phyloP scores from a whole-genome alignment of 1,284 basidiomycete genomes.

The Cryptococcus sp. region DNA sequence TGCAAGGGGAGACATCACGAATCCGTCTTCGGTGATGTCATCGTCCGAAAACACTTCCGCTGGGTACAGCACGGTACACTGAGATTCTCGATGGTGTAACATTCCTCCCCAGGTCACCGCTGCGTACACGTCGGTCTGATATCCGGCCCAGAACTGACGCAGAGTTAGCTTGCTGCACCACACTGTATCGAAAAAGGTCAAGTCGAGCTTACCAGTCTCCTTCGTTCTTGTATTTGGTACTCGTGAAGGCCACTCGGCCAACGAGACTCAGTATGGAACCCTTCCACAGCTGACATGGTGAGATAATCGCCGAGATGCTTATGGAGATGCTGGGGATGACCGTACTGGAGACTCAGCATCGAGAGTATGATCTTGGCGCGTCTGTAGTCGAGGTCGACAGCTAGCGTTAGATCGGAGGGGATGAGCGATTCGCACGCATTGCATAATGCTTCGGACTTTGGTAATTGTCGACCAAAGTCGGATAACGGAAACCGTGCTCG shows the following conservation, averaged over 20 bases:
- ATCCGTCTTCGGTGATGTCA: constrained; percentile 36
- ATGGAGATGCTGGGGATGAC: constrained; percentile 25
- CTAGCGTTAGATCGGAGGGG: constrained; percentile 24
- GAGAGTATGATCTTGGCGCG: constrained; percentile 31
- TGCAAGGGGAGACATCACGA: constrained; percentile 4
- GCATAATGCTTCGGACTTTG: constrained; percentile 28
- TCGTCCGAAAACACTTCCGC: constrained; percentile 40
- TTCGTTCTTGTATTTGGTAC: constrained; percentile 44
- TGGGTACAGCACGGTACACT: constrained; percentile 47
- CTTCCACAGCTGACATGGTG: constrained; percentile 40
- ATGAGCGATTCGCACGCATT: constrained; percentile 23
- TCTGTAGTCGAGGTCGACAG: constrained; percentile 32
- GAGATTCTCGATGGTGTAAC: constrained; percentile 44
- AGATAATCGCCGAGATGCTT: constrained; percentile 42
- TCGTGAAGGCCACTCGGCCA: constrained; percentile 41
- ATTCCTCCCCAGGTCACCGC: constrained; percentile 46
- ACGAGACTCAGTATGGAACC: constrained; percentile 43
- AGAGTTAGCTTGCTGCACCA: background rate
- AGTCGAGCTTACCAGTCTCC: constrained; percentile 37
- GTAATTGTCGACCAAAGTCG: constrained; percentile 2
- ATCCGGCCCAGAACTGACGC: constrained; percentile 47
- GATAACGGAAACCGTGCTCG: background rate
- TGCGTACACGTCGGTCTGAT: constrained; percentile 47
- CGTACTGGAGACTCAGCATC: constrained; percentile 38
- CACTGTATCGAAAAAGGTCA: background rate